These are phyloP conservation scores for Penicillium paxilli DNA, from an alignment of 495 filamentous ascomycete species.

Conservation along the genomic window DNA sequence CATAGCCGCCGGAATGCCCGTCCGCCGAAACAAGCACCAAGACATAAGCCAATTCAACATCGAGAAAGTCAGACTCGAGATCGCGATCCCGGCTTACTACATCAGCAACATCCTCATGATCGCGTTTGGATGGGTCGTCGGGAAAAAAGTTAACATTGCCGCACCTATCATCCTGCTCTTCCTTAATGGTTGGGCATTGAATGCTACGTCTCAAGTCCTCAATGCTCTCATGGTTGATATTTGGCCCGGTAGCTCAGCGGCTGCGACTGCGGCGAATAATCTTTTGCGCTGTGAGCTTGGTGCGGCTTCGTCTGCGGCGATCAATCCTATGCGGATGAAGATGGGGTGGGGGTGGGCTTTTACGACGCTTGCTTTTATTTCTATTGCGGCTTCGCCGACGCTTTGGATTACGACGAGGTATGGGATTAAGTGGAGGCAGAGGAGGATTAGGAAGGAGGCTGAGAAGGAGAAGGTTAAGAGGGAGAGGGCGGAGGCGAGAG, in stretches of 20 bases:
- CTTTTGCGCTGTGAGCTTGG: slow-evolving; percentile 63
- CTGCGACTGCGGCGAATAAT: slow-evolving; percentile 68
- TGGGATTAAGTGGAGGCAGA: slow-evolving; percentile 43
- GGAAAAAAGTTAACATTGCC: slow-evolving; percentile 29
- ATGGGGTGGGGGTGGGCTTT: slow-evolving; percentile 66
- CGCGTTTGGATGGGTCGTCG: slow-evolving; percentile 52
- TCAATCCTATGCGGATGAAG: slow-evolving; percentile 57
- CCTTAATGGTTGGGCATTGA: slow-evolving; percentile 32
- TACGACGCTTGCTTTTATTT: slow-evolving; percentile 52
- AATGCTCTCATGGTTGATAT: slow-evolving; percentile 62
- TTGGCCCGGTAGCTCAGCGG: slow-evolving; percentile 53
- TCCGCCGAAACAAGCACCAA: slow-evolving; percentile 38
- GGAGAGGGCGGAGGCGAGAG: too few relatives aligned
- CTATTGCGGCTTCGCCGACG: slow-evolving; percentile 22
- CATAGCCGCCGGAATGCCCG: slow-evolving; percentile 25
- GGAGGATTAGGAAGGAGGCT: slow-evolving; percentile 18
- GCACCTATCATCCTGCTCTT: slow-evolving; percentile 37
- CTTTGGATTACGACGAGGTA: slow-evolving; percentile 28
- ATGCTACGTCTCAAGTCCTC: slow-evolving; percentile 31
- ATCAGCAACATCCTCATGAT: slow-evolving; percentile 30
- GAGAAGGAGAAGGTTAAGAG: not conserved
- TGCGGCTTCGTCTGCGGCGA: slow-evolving; percentile 52
- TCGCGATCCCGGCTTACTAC: slow-evolving; percentile 35
- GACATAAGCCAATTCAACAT: slow-evolving; percentile 46
- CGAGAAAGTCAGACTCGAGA: slow-evolving; percentile 40